These are phyloP conservation scores for Chalciporus piperatus DNA, from an alignment of 768 basidiomycete genomes.

Conservation along the genomic window DNA sequence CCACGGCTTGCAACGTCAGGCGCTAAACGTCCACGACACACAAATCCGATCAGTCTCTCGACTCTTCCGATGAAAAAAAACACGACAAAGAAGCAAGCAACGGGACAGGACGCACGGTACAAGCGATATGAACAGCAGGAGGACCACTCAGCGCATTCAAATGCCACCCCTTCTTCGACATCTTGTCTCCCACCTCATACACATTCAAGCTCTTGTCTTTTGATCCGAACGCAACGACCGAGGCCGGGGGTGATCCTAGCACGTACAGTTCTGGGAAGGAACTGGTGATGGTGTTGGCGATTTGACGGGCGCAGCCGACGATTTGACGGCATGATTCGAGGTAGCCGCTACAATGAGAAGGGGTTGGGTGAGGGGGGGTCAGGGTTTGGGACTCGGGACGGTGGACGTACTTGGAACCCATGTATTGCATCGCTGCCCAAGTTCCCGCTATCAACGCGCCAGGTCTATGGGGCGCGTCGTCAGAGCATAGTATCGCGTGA, in stretches of 20 bases:
- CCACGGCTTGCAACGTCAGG: constrained; percentile 73
- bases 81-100: too few species aligned
- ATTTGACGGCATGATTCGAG: constrained; percentile 81
- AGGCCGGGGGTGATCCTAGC: constrained; percentile 85
- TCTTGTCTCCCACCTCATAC: constrained; percentile 87
- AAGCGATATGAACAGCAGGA: constrained; percentile 87
- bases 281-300: constrained; percentile 61
- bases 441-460: constrained; percentile 92
- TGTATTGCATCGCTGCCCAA: constrained; percentile 95
- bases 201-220: constrained; percentile 54
- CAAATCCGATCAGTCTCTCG: background rate
- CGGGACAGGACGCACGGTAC: constrained; percentile 61
- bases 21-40: constrained; percentile 41
- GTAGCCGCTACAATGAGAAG: constrained; percentile 65
- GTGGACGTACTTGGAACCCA: constrained; percentile 73
- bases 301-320: constrained; percentile 67
- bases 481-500: background rate
- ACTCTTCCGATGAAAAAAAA: too few species aligned
- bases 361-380: background rate
- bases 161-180: constrained; percentile 88
- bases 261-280: constrained; percentile 84
- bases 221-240: constrained; percentile 86
- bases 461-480: constrained; percentile 46
- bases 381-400: background rate
- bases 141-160: constrained; percentile 80